phyloP scores from a whole-genome alignment of 2,329 filamentous ascomycete species.

The Alternaria infectoria region DNA sequence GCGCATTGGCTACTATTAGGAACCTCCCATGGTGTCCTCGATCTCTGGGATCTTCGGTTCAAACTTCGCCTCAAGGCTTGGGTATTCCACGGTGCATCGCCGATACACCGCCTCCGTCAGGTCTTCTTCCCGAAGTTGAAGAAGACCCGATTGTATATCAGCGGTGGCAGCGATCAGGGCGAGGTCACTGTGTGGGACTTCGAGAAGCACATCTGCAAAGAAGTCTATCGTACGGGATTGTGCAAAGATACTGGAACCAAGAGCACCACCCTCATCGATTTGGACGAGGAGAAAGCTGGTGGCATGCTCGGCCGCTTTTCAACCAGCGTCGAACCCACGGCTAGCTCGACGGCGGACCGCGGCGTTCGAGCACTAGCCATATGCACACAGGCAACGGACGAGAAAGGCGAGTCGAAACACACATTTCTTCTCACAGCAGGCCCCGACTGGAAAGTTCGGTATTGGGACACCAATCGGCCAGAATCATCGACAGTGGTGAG shows the following conservation, averaged over 20 bases:
- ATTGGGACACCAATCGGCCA: constrained; percentile 85
- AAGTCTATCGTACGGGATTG: constrained; percentile 75
- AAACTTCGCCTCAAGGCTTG: constrained; percentile 84
- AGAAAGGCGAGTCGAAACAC: constrained; percentile 73
- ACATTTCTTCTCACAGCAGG: constrained; percentile 88
- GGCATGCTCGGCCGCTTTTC: constrained; percentile 87
- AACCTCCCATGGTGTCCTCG: constrained; percentile 89
- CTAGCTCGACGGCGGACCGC: constrained; percentile 62
- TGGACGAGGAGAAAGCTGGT: constrained; percentile 86
- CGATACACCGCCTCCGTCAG: constrained; percentile 75
- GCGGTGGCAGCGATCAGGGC: constrained; percentile 83
- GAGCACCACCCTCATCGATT: constrained; percentile 76
- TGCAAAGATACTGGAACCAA: constrained; percentile 47
- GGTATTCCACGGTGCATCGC: constrained; percentile 80
- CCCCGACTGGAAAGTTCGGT: constrained; percentile 87
- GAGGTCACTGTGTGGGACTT: constrained; percentile 97
- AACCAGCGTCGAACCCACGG: constrained; percentile 64
- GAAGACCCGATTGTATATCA: constrained; percentile 84
- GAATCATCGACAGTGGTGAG: constrained; percentile 83
- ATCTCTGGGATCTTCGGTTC: constrained; percentile 98
- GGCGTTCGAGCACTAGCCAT: constrained; percentile 78
- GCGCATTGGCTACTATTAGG: constrained; percentile 91
- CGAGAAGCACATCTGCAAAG: constrained; percentile 85
- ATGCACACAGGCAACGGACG: constrained; percentile 72
- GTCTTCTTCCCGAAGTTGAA: constrained; percentile 66